Base-by-base conservation (phyloP, 768 basidiomycete species). In the Mycena vitilis region DNA sequence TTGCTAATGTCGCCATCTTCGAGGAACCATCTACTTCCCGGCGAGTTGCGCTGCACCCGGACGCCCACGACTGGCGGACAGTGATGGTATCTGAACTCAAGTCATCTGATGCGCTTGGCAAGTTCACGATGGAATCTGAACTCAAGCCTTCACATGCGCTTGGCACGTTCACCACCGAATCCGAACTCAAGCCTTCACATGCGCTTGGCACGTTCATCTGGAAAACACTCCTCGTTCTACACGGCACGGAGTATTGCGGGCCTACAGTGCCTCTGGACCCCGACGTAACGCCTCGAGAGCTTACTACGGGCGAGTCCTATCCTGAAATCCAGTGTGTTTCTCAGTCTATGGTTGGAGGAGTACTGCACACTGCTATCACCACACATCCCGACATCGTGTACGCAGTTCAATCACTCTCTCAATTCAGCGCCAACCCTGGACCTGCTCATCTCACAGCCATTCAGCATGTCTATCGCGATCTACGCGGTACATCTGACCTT, bases 381-480 rank as follows among this genome's bases (percentile, higher is more conserved):
- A 79, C 76, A 0, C 78, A 79, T 2, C 80, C 80, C 2, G 80
- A 83, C 71, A 77, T 82, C 54, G 63, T 75, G 0, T 78, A 71
- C 55, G 68, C 79, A 0, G 77, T 81, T 15, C 59, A 66, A 10
- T 47, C 57, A 0, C 73, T 81, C 0, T 63, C 73, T 2, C 79
- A 74, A n/a, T 82, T 76, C 74, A 57, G 65, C 37, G 36, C 59
- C 1, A 77, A 79, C 61, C 79, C 80, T 0, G 73, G 71, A 3
- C 45, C 22, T 0, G 51, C 44, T 0, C 84, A 85, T 68, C 79
- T 77, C 74, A 60, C 73, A 7, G 81, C 79, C 12, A 69, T 78
- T 38, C 78, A 79, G 58, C 78, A 75, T 45, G 64, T 82, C 40
- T 73, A 80, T 44, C 73, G 76, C 9, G 85, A 84, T 71, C 71